A percentile compares a stretch with the other conserved stretches of the same genome.
Conservation (phyloP, 768 basidiomycete species). For the Mrakia gelida region DNA sequence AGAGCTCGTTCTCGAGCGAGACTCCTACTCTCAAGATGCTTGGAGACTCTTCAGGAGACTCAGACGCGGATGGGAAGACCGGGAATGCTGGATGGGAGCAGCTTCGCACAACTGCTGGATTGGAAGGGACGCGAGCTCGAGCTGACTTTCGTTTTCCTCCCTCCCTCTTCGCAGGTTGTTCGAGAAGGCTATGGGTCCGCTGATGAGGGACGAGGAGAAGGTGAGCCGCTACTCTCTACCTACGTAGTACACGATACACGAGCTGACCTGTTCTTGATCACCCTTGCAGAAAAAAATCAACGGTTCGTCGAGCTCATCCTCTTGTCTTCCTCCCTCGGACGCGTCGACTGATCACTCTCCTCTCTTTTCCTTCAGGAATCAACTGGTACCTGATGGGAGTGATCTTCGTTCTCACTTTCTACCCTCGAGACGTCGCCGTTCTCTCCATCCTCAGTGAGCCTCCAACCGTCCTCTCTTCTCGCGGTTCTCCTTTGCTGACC, state of each 20-base stretch:
- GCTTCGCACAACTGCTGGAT: background rate
- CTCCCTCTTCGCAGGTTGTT: slow-evolving; percentile 7
- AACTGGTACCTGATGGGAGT: slow-evolving; percentile 89
- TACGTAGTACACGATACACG: background rate
- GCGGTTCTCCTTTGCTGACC: slow-evolving; percentile 1
- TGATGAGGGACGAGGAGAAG: slow-evolving; percentile 27
- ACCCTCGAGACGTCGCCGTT: slow-evolving; percentile 83
- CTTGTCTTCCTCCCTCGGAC: background rate
- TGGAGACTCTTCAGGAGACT: too few species aligned
- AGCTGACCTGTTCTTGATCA: background rate
- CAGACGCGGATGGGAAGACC: too few species aligned
- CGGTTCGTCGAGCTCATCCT: slow-evolving; percentile 40
- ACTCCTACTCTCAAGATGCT: too few species aligned
- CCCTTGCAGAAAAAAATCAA: slow-evolving; percentile 60
- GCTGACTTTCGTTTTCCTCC: background rate
- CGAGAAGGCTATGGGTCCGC: slow-evolving; percentile 15
- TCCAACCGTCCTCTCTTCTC: slow-evolving; percentile 42
- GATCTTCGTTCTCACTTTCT: slow-evolving; percentile 64
- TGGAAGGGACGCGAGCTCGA: background rate
- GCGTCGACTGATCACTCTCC: background rate
- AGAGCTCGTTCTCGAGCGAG: too few species aligned
- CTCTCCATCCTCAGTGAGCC: slow-evolving; percentile 72
- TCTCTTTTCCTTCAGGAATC: slow-evolving; percentile 49
- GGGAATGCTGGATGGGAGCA: too few species aligned
- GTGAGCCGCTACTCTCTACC: background rate